Conservation (phyloP, 257 asterid genomes). For the Scutellaria galericulata region DNA sequence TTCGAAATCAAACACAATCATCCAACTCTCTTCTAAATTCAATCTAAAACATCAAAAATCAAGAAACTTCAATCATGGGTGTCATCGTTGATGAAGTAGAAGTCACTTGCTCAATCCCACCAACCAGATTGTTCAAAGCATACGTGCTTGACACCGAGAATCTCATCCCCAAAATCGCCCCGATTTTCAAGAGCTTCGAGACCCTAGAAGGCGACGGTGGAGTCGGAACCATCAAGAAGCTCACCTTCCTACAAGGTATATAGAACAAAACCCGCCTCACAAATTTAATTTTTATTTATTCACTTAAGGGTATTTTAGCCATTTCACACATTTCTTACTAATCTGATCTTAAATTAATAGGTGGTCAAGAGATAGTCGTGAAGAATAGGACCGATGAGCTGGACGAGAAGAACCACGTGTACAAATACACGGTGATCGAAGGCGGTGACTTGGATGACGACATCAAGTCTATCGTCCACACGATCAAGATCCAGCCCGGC, state of each 20-base stretch:
- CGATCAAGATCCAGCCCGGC: not conserved
- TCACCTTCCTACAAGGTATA: not conserved
- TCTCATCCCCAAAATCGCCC: not conserved
- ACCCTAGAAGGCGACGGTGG: conserved; percentile 12
- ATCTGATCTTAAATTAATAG: not conserved
- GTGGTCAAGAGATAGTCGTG: not conserved
- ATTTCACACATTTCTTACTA: too few relatives aligned
- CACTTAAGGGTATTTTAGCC: too few relatives aligned
- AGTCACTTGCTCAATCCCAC: not conserved
- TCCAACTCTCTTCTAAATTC: not conserved
- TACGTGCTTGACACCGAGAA: not conserved
- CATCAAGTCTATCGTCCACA: not conserved
- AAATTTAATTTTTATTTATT: too few relatives aligned
- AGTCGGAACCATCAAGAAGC: not conserved
- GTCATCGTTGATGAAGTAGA: conserved; percentile 1
- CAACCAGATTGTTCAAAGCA: conserved; percentile 17
- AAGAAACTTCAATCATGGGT: not conserved
- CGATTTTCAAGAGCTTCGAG: not conserved
- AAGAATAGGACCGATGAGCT: conserved; percentile 4
- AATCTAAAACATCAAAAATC: too few relatives aligned
- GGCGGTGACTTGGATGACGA: not conserved
- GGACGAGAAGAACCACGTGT: not conserved
- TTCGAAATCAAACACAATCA: too few relatives aligned
- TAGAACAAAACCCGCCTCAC: too few relatives aligned
- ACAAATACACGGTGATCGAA: conserved; percentile 10